Evolutionary conservation across 2,329 filamentous ascomycete species (phyloP).

Genomic region (Bimuria novae-zelandiae): DNA sequence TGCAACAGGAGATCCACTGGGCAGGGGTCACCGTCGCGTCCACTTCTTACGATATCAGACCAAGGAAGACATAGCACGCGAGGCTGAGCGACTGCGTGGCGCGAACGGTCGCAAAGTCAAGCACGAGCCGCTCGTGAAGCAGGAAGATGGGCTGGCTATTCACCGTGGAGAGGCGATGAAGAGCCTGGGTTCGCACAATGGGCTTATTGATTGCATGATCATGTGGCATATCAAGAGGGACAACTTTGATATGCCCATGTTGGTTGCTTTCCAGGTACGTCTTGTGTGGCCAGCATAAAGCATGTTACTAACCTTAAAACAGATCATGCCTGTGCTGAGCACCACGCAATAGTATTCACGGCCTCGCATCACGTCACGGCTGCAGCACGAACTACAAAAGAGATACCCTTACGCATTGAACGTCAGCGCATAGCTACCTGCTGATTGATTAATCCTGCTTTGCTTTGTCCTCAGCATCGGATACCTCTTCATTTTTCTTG

Average conservation of each 20-base stretch:
- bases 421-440: neutral
- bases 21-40: slow-evolving; percentile 80
- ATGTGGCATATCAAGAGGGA: slow-evolving; percentile 97
- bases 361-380: neutral
- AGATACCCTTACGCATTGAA: neutral
- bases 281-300: slow-evolving; percentile 39
- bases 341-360: neutral
- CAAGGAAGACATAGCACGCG: slow-evolving; percentile 43
- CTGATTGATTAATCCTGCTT: neutral
- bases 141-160: slow-evolving; percentile 32
- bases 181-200: slow-evolving; percentile 72
- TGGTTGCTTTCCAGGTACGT: slow-evolving; percentile 96
- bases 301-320: slow-evolving; percentile 11
- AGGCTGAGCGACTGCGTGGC: slow-evolving; percentile 25
- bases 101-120: slow-evolving; percentile 30
- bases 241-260: slow-evolving; percentile 97
- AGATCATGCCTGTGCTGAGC: slow-evolving; percentile 39
- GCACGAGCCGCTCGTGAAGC: slow-evolving; percentile 35
- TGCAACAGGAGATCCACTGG: slow-evolving; percentile 88
- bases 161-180: slow-evolving; percentile 74
- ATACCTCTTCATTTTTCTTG: neutral
- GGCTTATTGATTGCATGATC: slow-evolving; percentile 92
- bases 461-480: neutral
- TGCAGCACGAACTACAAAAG: neutral
- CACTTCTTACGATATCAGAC: slow-evolving; percentile 85